Percentiles rank a stretch among this genome's conserved stretches.
Conservation (phyloP, 164 flowering plant genomes). For the Stephania cephalantha region DNA sequence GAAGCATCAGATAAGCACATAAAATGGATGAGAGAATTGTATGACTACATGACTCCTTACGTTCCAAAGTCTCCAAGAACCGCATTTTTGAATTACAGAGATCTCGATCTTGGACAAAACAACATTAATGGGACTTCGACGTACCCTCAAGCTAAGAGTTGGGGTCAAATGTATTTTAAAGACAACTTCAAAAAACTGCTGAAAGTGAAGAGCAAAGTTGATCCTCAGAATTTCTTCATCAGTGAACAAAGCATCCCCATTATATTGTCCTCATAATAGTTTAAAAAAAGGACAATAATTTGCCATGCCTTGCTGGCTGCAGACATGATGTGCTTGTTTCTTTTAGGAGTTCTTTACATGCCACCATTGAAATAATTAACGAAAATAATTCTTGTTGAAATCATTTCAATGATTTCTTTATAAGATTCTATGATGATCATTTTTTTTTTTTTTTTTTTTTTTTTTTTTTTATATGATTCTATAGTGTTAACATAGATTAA, state of each 20-base stretch:
- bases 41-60: conserved; percentile 14
- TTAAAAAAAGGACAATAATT: too few species aligned
- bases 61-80: conserved; percentile 17
- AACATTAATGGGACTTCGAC: conserved; percentile 9
- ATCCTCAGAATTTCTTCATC: not conserved
- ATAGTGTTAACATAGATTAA: too few species aligned
- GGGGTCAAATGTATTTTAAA: conserved; percentile 31
- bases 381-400: too few species aligned
- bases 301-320: too few species aligned
- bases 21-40: conserved; percentile 20
- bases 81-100: conserved; percentile 8
- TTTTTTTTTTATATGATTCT: too few species aligned
- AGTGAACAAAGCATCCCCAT: not conserved
- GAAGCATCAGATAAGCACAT: conserved; percentile 7
- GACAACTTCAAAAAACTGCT: conserved; percentile 31
- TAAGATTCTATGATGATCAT: too few species aligned
- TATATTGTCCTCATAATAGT: too few species aligned
- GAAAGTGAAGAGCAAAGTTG: conserved; percentile 25
- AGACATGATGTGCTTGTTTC: too few species aligned
- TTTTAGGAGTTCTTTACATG: too few species aligned
- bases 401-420: too few species aligned
- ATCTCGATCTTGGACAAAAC: conserved; percentile 9
- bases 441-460: too few species aligned
- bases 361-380: too few species aligned
- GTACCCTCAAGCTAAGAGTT: conserved; percentile 21